Base-by-base conservation (phyloP, 176 grass and related monocot genomes). In the Carex littledalei region DNA sequence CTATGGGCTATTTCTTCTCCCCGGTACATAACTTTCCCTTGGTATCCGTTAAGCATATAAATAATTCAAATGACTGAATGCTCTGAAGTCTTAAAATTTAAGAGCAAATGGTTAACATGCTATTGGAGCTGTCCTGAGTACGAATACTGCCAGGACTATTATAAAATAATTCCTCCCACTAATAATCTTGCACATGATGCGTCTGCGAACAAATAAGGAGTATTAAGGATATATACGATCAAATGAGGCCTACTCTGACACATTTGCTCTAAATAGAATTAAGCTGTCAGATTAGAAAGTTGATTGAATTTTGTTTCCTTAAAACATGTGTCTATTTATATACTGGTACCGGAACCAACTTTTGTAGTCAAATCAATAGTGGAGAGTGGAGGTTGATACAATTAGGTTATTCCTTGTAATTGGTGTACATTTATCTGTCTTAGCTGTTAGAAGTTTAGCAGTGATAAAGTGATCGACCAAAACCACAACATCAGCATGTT, bases 1-100 rank as follows among this genome's bases (percentile, higher is more conserved):
- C 90, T 78, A 84, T 95, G 10, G 93, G 91, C 17, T 99, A 99
- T 92, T 90, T 99, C 81, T 99, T 95, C 85, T 99, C 97, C 64
- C 97, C 97, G 43, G 97, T 99, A 91, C 89, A 86, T 89, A 79
- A 43, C 74, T 83, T 71, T 2, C 41, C 77, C 64, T n/a, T 81
- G 73, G 16, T 54, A 50, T 83, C 11, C 43, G 13, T 1, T 1
- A 60, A 78, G 58, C 78, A 16, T 67, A 57, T 41, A 67, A 64
- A 50, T 50, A 50, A 11, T 35, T 34, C 4, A 79, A 31, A 65
- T 85, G 55, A 89, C 77, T 69, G 20, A 62, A 15, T 43, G 2
- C 79, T 76, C 10, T 87, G 79, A 57, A 54, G 11, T 6, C 13
- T 57, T 57, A 78, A 57, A 15, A 78, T 56, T 32, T 37, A 56